phyloP scores from a whole-genome alignment of 257 asterid species.

The Capsicum rhomboideum region DNA sequence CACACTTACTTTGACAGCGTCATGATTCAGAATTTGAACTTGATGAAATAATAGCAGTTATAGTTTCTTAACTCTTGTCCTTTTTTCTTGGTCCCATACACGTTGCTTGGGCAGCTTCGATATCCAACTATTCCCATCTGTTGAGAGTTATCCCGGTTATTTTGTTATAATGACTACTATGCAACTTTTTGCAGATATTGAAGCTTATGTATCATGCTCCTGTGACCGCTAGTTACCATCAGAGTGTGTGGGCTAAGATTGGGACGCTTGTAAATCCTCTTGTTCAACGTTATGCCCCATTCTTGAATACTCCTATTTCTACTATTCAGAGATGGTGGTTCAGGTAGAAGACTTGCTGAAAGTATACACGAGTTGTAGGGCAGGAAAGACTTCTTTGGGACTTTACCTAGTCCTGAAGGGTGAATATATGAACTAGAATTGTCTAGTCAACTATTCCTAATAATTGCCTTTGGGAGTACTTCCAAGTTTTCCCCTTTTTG shows the following conservation, averaged over 20 bases:
- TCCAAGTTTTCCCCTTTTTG: neutral
- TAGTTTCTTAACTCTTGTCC: neutral
- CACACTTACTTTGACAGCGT: neutral
- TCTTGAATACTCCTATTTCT: conserved; percentile 66
- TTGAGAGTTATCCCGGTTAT: neutral
- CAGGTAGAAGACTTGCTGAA: conserved; percentile 37
- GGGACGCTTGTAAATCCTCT: conserved; percentile 53
- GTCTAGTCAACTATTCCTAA: neutral
- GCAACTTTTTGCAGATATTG: conserved; percentile 46
- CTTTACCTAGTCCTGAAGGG: neutral
- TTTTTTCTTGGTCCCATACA: neutral
- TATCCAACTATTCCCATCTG: neutral
- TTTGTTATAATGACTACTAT: neutral
- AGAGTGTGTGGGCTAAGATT: conserved; percentile 79
- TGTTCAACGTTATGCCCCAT: conserved; percentile 62
- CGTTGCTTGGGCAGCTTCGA: neutral
- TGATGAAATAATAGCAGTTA: neutral
- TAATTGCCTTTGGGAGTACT: neutral
- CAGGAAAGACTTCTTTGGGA: neutral
- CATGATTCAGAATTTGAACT: neutral
- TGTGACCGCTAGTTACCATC: conserved; percentile 82
- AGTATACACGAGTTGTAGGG: neutral
- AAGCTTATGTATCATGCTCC: conserved; percentile 96
- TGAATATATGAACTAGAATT: neutral
- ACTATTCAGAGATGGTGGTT: conserved; percentile 82